Base-by-base conservation (phyloP, 768 basidiomycete species). In the Tylopilus balloui region DNA sequence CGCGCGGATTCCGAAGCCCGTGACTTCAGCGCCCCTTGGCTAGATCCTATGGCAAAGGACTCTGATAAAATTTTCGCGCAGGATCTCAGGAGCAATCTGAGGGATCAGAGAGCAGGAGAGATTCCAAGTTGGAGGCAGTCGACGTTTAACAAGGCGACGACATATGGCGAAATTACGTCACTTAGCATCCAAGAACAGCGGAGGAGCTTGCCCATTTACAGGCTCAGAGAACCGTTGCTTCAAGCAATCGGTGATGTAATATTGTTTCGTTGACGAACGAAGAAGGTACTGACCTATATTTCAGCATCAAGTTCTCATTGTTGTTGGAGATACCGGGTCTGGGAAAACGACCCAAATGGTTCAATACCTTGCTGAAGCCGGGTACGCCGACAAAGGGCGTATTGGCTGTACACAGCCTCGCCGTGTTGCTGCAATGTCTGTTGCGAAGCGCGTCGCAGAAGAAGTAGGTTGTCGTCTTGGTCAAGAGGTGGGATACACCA, bases 331-430 rank as follows among this genome's bases (percentile, higher is more conserved):
- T 63, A 99, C 96, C 38, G 96, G 96, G 23, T 97, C 95, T 8
- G 96, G 96, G 12, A 99, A 99, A 68, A 98, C 96, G 7, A 99
- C 96, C 0, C 96, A 99, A 65, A 98, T 99, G 93, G 88, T 89
- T 0, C 96, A 98, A 69, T 99, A 97, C 59, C 79, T 99, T 36
- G 95, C 95, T 11, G 96, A 99, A 69, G 79, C 86, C 39, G 96
- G 96, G 0, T 94, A 84, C 56, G 88, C 93, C 0, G 95, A 98
- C 61, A 80, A 70, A 56, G 90, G 91, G 42, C 84, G 85, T 49
- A 92, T 99, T 57, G 96, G 95, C 12, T 98, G 96, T 63, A 99
- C 96, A 0, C 96, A 99, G 66, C 96, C 96, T 21, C 88, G 96
- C 73, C 95, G 96, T 78, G 96, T 98, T 25, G 96, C 96, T 28